Evolutionary conservation across 2,329 filamentous ascomycete species (phyloP).

Genomic region (Ceratocystis albifundus): DNA sequence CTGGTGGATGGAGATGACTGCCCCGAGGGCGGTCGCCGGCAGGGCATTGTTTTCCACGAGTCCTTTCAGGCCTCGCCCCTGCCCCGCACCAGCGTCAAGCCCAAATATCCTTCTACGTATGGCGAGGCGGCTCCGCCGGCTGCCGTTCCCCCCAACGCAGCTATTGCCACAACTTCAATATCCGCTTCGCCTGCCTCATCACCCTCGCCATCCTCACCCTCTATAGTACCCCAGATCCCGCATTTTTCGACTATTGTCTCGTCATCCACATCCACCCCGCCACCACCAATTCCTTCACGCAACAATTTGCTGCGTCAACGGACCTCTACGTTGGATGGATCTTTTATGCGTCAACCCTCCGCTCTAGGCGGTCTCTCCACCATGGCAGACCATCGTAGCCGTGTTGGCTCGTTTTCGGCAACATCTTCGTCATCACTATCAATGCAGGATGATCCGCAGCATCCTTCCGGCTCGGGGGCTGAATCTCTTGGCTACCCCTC

Average conservation of each 20-base stretch:
- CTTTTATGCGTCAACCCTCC: slow-evolving; percentile 37
- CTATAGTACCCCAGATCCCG: background rate
- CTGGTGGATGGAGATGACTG: slow-evolving; percentile 26
- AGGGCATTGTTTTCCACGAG: slow-evolving; percentile 52
- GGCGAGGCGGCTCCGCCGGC: slow-evolving; percentile 29
- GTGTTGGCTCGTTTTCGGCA: slow-evolving; percentile 59
- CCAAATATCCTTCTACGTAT: slow-evolving; percentile 26
- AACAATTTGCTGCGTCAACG: slow-evolving; percentile 35
- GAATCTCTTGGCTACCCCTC: slow-evolving; percentile 37
- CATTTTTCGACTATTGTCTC: background rate
- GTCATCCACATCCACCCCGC: background rate
- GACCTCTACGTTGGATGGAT: slow-evolving; percentile 48
- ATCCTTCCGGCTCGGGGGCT: slow-evolving; percentile 31
- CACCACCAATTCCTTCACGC: slow-evolving; percentile 22
- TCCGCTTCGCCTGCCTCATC: background rate
- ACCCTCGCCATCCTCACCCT: slow-evolving; percentile 3
- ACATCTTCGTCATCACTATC: slow-evolving; percentile 40
- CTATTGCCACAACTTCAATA: slow-evolving; percentile 14
- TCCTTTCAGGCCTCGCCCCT: slow-evolving; percentile 42
- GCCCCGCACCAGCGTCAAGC: slow-evolving; percentile 25
- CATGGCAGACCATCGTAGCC: slow-evolving; percentile 44
- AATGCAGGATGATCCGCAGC: slow-evolving; percentile 40
- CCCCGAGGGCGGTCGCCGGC: slow-evolving; percentile 36
- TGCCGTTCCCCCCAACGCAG: slow-evolving; percentile 2
- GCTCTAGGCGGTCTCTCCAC: slow-evolving; percentile 29